Conservation (phyloP, 2,329 filamentous ascomycete species). For the Paramyrothecium roridum region DNA sequence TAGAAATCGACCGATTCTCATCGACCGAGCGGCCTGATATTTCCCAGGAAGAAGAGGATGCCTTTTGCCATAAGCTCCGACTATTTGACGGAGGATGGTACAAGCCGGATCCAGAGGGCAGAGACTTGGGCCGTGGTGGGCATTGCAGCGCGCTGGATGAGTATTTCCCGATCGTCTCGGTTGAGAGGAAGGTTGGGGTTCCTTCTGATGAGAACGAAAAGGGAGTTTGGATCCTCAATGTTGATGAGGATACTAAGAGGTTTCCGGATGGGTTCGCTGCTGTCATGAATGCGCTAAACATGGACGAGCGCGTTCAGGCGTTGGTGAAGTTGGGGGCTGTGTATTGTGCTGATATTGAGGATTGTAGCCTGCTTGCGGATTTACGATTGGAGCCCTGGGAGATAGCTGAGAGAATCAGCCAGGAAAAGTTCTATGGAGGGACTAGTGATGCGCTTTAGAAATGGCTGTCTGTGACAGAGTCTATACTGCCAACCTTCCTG, state of each 20-base stretch:
- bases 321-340: constrained; percentile 4
- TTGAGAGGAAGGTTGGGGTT: constrained; percentile 5
- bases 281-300: constrained; percentile 5
- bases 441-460: too few relatives aligned
- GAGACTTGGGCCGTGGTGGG: constrained; percentile 3
- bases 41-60: constrained; percentile 6
- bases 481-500: too few relatives aligned
- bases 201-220: constrained; percentile 3
- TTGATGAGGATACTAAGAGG: constrained; percentile 4
- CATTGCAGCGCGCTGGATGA: constrained; percentile 3
- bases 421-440: too few relatives aligned
- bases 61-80: constrained; percentile 5
- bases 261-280: constrained; percentile 5
- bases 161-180: constrained; percentile 4
- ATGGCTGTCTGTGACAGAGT: too few relatives aligned
- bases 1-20: constrained; percentile 6
- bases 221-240: constrained; percentile 5
- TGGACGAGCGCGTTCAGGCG: constrained; percentile 5
- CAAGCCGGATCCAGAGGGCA: constrained; percentile 4
- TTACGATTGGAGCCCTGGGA: neutral
- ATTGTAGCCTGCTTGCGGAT: neutral
- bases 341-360: neutral
- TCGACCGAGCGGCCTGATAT: constrained; percentile 5
- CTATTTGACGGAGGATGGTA: constrained; percentile 6
- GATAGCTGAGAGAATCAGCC: neutral